Base-by-base conservation (phyloP, 208 protist species). In the Wallacemonas rigidus region DNA sequence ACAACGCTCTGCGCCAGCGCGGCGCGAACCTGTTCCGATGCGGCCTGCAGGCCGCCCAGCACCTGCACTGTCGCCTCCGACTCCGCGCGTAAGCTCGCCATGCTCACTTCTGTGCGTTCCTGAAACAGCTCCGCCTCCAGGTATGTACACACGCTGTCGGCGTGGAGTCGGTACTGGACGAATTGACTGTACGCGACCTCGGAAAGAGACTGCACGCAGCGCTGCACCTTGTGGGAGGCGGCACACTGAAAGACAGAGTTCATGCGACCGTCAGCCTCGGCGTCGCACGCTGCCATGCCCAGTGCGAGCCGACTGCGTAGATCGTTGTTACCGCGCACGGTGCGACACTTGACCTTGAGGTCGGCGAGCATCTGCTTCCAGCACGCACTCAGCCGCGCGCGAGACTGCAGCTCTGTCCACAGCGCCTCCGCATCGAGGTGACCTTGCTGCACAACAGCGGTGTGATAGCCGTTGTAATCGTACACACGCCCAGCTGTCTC, bases 41-140 rank as follows among this genome's bases (percentile, higher is more conserved):
- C 75, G 45, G 51, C 50, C 43, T 74, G 81, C 47, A 95, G 64
- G 4, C 53, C 67, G 43, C 41, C 39, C 12, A 95, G 75, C 1
- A 79, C 58, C 40, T 73, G 62, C 11, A 82, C 75, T 40, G 83
- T 82, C 35, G 62, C 69, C 39, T 72, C 63, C 47, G 87, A 64
- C 61, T 85, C 67, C 14, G 57, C 58, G 15, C 81, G 76, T 63
- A 96, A 82, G n/a, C 79, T 77, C 39, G 80, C 79, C 15, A 96
- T 82, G 3, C 83, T 85, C 4, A 72, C 71, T 70, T 93, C 90
- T 6, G 92, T 97, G 69, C 90, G 89, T 75, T 97, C 78, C 64
- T 97, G 92, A 74, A 93, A 97, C 6, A 90, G 62, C 68, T 94
- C 89, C 68, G 95, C 89, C 65, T 94, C 83, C 54, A 94, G 77